Evolutionary conservation across 2,329 filamentous ascomycete species (phyloP).

Genomic region (Colletotrichum lupini): DNA sequence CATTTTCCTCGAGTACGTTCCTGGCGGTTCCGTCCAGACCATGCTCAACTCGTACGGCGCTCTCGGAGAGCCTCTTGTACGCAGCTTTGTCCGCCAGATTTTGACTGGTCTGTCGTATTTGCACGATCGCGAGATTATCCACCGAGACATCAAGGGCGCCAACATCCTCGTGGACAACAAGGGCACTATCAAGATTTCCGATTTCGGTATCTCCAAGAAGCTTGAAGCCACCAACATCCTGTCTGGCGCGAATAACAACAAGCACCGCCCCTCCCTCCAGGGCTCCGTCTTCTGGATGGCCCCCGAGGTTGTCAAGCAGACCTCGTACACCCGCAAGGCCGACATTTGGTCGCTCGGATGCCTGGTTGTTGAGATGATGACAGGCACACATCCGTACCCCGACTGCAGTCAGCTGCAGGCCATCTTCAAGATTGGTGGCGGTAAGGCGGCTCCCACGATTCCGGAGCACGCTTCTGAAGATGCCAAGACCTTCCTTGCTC

Average conservation of each 20-base stretch:
- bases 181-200: constrained; percentile 98
- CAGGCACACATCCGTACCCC: constrained; percentile 93
- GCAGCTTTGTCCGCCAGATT: constrained; percentile 97
- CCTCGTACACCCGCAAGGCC: constrained; percentile 96
- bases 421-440: constrained; percentile 97
- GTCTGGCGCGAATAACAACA: constrained; percentile 73
- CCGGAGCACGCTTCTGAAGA: constrained; percentile 88
- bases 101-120: constrained; percentile 92
- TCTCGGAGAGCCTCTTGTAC: constrained; percentile 90
- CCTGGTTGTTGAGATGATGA: constrained; percentile 99
- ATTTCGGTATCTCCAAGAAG: constrained; percentile 99
- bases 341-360: constrained; percentile 99
- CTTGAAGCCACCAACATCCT: constrained; percentile 92
- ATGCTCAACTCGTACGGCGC: constrained; percentile 99
- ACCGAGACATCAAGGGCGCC: constrained; percentile 98
- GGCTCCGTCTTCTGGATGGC: constrained; percentile 99
- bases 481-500: constrained; percentile 82
- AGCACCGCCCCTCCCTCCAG: constrained; percentile 83
- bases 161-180: constrained; percentile 99
- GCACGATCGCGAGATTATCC: constrained; percentile 94
- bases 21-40: constrained; percentile 95
- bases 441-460: constrained; percentile 82
- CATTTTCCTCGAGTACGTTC: constrained; percentile 99
- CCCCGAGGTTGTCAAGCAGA: constrained; percentile 97
- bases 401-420: constrained; percentile 97